Percentiles rank a stretch among this genome's conserved stretches.
These are phyloP conservation scores for Lepidopterella palustris DNA, from an alignment of 495 filamentous ascomycete genomes.

Conservation along the genomic window DNA sequence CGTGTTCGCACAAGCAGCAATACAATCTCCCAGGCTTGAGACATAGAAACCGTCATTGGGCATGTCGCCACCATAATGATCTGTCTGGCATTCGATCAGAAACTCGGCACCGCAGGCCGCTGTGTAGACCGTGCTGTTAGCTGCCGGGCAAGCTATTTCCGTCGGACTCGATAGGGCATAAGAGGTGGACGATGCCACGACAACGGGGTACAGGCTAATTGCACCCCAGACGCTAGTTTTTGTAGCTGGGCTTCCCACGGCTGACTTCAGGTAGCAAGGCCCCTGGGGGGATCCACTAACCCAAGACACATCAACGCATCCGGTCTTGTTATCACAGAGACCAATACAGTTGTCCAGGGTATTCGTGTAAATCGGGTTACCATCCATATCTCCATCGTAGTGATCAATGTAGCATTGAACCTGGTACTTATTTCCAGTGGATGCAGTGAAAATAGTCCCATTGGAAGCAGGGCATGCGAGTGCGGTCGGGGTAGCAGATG, in stretches of 20 bases:
- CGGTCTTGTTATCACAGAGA: neutral
- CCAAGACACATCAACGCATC: conserved; percentile 6
- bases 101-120: conserved; percentile 15
- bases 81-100: conserved; percentile 10
- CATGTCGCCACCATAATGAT: conserved; percentile 12
- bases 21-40: conserved; percentile 6
- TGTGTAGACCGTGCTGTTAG: conserved; percentile 11
- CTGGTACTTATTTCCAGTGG: neutral
- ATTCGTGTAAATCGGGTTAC: neutral
- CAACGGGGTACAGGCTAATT: neutral
- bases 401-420: neutral
- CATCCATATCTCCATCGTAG: neutral
- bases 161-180: neutral
- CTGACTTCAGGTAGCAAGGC: conserved; percentile 13
- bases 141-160: conserved; percentile 2
- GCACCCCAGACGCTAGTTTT: neutral
- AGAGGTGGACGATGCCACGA: neutral
- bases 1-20: conserved; percentile 3
- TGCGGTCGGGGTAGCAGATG: neutral
- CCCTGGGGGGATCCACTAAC: neutral
- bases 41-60: conserved; percentile 5
- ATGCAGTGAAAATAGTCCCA: neutral
- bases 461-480: neutral
- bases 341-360: neutral
- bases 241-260: neutral